These are phyloP conservation scores for Tetradesmus obliquus DNA, from an alignment of 139 green algal genomes.

Conservation along the genomic window DNA sequence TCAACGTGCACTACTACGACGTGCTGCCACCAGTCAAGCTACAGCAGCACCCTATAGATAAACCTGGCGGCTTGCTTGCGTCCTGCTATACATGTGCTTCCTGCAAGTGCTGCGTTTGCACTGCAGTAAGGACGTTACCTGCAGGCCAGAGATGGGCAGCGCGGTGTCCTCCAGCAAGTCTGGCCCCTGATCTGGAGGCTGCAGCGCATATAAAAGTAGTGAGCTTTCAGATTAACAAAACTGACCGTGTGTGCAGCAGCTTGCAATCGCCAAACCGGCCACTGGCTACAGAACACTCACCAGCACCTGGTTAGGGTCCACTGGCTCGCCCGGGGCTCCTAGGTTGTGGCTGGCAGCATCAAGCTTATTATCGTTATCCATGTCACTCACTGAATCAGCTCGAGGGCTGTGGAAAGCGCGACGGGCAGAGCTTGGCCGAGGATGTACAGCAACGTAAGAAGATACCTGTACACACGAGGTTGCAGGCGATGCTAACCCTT, in stretches of 20 bases:
- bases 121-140: background rate
- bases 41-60: too few relatives aligned
- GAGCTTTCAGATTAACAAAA: too few relatives aligned
- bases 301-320: background rate
- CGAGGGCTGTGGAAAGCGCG: background rate
- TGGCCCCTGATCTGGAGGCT: slow-evolving; percentile 20
- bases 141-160: background rate
- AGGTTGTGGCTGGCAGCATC: background rate
- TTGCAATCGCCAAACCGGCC: background rate
- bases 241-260: background rate
- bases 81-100: background rate
- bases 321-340: background rate
- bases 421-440: background rate
- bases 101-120: background rate
- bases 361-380: background rate
- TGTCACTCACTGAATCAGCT: background rate
- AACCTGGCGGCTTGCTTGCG: too few relatives aligned
- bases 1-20: too few relatives aligned
- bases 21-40: too few relatives aligned
- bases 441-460: background rate
- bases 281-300: background rate
- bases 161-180: slow-evolving; percentile 25
- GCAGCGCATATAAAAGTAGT: background rate
- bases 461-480: background rate
- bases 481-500: background rate